These are phyloP conservation scores for Periconia sp. DNA, from an alignment of 2,329 filamentous ascomycete genomes.

Conservation along the genomic window DNA sequence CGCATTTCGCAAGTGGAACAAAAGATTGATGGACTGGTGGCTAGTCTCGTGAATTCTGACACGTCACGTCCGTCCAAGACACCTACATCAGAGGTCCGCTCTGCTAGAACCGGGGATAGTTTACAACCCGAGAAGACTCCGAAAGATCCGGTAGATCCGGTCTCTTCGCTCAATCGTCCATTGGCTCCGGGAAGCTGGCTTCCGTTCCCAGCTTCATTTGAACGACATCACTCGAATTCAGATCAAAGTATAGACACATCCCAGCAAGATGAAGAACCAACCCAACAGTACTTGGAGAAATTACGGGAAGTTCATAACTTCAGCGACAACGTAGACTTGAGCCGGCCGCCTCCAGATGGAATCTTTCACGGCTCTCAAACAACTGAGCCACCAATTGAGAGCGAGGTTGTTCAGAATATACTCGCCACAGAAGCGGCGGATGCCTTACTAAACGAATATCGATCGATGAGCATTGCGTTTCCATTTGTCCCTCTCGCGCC, in stretches of 20 bases:
- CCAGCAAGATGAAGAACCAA: conserved; percentile 19
- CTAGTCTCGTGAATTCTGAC: conserved; percentile 30
- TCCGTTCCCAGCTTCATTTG: conserved; percentile 30
- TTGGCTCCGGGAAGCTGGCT: conserved; percentile 35
- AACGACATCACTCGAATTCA: conserved; percentile 6
- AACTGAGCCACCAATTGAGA: conserved; percentile 28
- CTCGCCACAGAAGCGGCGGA: conserved; percentile 34
- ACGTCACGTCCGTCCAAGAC: not conserved
- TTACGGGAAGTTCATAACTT: conserved; percentile 35
- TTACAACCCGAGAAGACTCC: not conserved
- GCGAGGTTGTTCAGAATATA: conserved; percentile 24
- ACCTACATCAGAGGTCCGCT: not conserved
- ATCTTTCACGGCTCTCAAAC: conserved; percentile 22
- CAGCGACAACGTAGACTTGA: conserved; percentile 18
- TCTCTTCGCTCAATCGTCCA: not conserved
- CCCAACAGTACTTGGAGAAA: conserved; percentile 31
- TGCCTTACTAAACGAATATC: conserved; percentile 30
- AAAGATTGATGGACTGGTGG: conserved; percentile 43
- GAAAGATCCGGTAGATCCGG: too few relatives aligned
- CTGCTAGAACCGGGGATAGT: not conserved
- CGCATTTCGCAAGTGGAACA: conserved; percentile 45
- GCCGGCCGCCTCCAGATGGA: conserved; percentile 14
- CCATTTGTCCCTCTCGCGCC: conserved; percentile 37
- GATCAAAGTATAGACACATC: conserved; percentile 9
- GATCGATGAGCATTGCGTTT: conserved; percentile 33